Base-by-base conservation (phyloP, 2,329 filamentous ascomycete species). In the Aspergillus aculeatus region DNA sequence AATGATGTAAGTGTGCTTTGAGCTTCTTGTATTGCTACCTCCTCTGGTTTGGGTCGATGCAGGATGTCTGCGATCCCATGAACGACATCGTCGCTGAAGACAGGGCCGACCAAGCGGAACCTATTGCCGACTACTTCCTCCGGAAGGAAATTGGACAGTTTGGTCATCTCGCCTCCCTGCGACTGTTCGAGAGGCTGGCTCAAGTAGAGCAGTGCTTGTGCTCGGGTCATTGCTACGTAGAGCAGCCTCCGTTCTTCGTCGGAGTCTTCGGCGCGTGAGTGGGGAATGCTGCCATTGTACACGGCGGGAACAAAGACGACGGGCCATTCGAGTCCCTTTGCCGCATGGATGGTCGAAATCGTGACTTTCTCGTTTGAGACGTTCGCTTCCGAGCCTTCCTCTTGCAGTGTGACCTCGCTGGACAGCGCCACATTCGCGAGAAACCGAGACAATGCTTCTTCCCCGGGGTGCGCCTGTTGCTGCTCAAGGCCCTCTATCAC, bases 171-270 rank as follows among this genome's bases (percentile, higher is more conserved):
- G 24, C 82, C 78, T 26, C 78, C 73, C 58, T 85, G 83, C 7
- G 88, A 86, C 61, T 86, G 88, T 66, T 86, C 87, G 41, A 88
- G 74, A 0, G 93, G 91, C 64, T 86, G 91, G 73, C 92, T 96
- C 57, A 98, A 80, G 68, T 96, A 96, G 1, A 99, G 79, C 31
- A 98, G 77, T 0, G 86, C 88, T 72, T 98, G 89, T 6, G 95
- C 94, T 72, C 94, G 83, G 3, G 94, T 99, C 93, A 99, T 98
- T 29, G 93, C 94, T 14, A 99, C 95, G 69, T 98, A 99, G 0
- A 99, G 81, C 50, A 99, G 77, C 29, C 94, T 84, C 60, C 95
- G 83, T 73, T 99, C 94, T 75, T 99, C 94, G 58, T 94, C 89
- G 3, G 83, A 82, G 71, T 98, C 91, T 50, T 97, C 93, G 1